Conservation (phyloP, 345 rosid genomes). For the Euphorbia peplus region DNA sequence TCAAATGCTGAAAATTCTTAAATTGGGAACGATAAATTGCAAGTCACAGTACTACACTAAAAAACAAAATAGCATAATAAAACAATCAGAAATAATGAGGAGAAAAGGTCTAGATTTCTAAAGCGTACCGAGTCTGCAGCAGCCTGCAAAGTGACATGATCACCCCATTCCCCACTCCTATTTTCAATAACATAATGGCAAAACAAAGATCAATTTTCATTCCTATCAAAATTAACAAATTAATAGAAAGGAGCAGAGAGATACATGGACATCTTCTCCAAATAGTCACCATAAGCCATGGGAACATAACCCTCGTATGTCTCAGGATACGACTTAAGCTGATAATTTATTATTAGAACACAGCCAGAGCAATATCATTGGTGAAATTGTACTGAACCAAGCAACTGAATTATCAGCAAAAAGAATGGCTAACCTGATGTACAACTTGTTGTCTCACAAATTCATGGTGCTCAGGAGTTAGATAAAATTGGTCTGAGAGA, state of each 20-base stretch:
- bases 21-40: neutral
- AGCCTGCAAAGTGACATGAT: constrained; percentile 73
- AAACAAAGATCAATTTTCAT: constrained; percentile 17
- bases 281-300: constrained; percentile 66
- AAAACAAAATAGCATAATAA: neutral
- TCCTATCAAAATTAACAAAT: constrained; percentile 5
- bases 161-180: constrained; percentile 77
- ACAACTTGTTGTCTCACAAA: constrained; percentile 50
- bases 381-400: neutral
- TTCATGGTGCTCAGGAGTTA: constrained; percentile 60
- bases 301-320: constrained; percentile 75
- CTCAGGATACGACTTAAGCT: constrained; percentile 66
- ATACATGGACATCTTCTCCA: constrained; percentile 71
- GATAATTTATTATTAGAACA: constrained; percentile 22
- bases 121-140: constrained; percentile 66
- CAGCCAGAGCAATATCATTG: neutral
- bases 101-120: neutral
- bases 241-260: constrained; percentile 9
- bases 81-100: neutral
- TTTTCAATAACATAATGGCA: constrained; percentile 25
- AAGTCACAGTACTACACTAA: neutral
- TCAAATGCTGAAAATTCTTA: neutral
- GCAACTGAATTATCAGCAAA: neutral
- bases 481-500: constrained; percentile 62
- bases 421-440: constrained; percentile 53